Evolutionary conservation across 179 eudicot species (phyloP), one percentile per base, ranked within the genome.

Genomic region (Gypsophila paniculata): DNA sequence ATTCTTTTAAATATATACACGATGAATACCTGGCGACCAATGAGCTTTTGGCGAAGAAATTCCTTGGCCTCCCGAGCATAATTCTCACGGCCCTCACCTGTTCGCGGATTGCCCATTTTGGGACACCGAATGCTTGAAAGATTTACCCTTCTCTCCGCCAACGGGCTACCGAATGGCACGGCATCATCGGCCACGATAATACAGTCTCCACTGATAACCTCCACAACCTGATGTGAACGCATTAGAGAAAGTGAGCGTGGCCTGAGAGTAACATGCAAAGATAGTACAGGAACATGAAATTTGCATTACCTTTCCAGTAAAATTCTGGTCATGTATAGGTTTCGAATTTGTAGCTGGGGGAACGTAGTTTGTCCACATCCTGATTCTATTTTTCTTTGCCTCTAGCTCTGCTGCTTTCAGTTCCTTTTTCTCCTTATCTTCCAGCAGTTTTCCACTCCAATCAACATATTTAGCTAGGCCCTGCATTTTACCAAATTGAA

Each of bases 11-110:
- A 13, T 52, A 15, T 51, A 4, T 23, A 49, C 54, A 68, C 65
- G 10, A 18, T 70, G 34, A 39, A 72, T 86, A 95, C 99, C 83
- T 95, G 96, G 60, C 86, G 90, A 54, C 97, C 99, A 71, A 95
- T 90, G 18, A 95, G 85, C 60, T 90, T 87, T 36, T 86, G 82
- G 75, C 98, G 91, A 65, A 95, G 84, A 57, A 95, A 84, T 69
- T 95, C 99, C 78, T 87, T 92, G 21, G 99, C 95, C 72, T 95
- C 99, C 72, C 96, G 95, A 72, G 99, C 95, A 82, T 83, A 87
- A 44, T 88, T 77, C 38, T 88, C 92, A 75, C 93, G 92, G 25
- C 54, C 68, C 29, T 86, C 85, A 36, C 84, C 88, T 26, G 82
- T 84, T 61, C 90, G 85, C 57, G 93, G 89, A 74, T 89, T 87